Conservation (phyloP, 768 basidiomycete genomes). For the Rhodotorula kratochvilovae region DNA sequence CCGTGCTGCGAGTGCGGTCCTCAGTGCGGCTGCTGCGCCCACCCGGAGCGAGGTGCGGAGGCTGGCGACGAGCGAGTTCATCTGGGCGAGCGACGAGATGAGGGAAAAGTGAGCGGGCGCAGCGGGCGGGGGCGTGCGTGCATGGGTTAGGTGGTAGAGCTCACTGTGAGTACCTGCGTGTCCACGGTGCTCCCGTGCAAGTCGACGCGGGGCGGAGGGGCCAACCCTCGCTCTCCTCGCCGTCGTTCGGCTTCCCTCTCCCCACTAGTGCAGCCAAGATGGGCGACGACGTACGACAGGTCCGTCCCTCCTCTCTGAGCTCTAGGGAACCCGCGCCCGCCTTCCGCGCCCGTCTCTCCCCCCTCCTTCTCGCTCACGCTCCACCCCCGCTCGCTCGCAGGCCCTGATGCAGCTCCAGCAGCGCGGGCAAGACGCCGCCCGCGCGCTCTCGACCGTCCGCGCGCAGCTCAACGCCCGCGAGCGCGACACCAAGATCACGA, state of each 20-base stretch:
- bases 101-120: neutral
- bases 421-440: slow-evolving; percentile 26
- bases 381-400: slow-evolving; percentile 1
- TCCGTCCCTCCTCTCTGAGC: neutral
- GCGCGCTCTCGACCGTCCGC: slow-evolving; percentile 23
- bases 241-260: neutral
- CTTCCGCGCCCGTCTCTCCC: neutral
- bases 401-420: slow-evolving; percentile 33
- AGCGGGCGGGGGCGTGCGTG: neutral
- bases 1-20: neutral
- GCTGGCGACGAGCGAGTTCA: slow-evolving; percentile 18
- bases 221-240: neutral
- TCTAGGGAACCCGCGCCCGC: too few species aligned
- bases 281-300: slow-evolving; percentile 32
- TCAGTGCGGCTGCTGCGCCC: neutral
- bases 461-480: slow-evolving; percentile 15
- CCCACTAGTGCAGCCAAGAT: too few species aligned
- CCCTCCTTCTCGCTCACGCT: neutral
- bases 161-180: neutral
- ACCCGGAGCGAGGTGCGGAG: neutral
- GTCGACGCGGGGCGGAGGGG: neutral
- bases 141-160: neutral
- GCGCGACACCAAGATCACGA: slow-evolving; percentile 31
- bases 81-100: neutral
- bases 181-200: too few species aligned